phyloP scores from a whole-genome alignment of 2,329 filamentous ascomycete genomes.

The Zalaria obscura region DNA sequence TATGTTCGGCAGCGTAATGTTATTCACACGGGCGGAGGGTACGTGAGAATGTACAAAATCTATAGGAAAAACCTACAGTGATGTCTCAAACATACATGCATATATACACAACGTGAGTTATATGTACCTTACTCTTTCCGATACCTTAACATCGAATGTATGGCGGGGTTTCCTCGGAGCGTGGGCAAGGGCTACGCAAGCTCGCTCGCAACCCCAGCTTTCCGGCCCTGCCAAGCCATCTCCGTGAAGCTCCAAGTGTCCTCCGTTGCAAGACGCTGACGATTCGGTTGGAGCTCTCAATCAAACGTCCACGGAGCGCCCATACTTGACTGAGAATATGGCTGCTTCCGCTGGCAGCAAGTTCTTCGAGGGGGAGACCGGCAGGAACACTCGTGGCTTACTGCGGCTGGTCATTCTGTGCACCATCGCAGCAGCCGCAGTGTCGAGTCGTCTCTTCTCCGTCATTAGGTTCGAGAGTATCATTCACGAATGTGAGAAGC shows the following conservation, averaged over 20 bases:
- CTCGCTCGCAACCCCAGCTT: too few relatives aligned
- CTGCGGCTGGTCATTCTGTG: conserved; percentile 80
- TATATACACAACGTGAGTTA: too few relatives aligned
- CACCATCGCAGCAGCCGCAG: conserved; percentile 80
- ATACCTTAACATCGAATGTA: too few relatives aligned
- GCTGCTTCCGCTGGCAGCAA: conserved; percentile 23
- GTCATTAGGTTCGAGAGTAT: conserved; percentile 99
- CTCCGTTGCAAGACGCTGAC: neutral
- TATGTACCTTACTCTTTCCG: too few relatives aligned
- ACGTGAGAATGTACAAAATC: too few relatives aligned
- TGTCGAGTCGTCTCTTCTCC: conserved; percentile 90
- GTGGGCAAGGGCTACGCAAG: too few relatives aligned
- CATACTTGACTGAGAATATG: conserved; percentile 13
- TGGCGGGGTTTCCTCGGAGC: too few relatives aligned
- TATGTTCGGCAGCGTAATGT: too few relatives aligned
- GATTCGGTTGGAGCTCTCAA: neutral
- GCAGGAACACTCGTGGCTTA: conserved; percentile 69
- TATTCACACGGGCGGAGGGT: too few relatives aligned
- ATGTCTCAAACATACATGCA: too few relatives aligned
- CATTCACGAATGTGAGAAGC: conserved; percentile 92
- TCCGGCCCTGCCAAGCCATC: too few relatives aligned
- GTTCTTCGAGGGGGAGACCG: conserved; percentile 64
- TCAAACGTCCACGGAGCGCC: neutral
- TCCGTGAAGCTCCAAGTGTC: neutral
- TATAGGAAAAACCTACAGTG: too few relatives aligned